Base-by-base conservation (phyloP, 2,329 filamentous ascomycete species). In the Cytospora chrysosperma region DNA sequence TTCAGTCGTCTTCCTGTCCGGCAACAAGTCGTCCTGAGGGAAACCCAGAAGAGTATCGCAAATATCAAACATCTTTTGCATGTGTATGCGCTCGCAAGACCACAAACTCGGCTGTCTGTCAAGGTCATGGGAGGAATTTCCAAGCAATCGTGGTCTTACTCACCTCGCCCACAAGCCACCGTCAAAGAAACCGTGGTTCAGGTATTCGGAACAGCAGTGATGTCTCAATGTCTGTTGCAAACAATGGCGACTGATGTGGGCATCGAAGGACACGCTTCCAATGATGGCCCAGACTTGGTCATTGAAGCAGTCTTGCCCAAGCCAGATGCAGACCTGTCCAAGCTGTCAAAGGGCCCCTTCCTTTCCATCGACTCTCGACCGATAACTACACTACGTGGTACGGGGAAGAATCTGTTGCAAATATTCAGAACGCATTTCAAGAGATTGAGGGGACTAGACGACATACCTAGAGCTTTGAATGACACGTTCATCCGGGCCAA, bases 281-380 rank as follows among this genome's bases (percentile, higher is more conserved):
- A 43, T 8, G 60, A 43, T 26, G 50, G 37, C 4, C n/a, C 53
- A 30, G 24, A 75, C 66, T 84, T 85, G 59, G 69, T 75, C 0
- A 73, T 91, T 12, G 78, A 85, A 58, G 85, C 84, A 1, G 82
- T 88, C 57, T 69, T 92, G 0, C 85, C 88, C 0, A 82, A 74
- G 34, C 75, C 77, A 4, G 76, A 79, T 61, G 81, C 82, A 21
- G 75, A 82, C 34, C 54, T 69, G 2, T 70, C 73, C 2, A 79
- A 75, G n/a, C 67, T 85, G 37, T 76, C 77, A 7, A 81, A 77
- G n/a, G 79, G 82, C 0, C 74, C 81, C 5, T 92, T 87, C 71
- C 75, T 93, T 34, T 90, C 88, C 0, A 79, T 93, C 26, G 89
- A 93, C 71, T 80, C 80, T 17, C 82, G 90, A 21, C 90, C 90